phyloP scores from a whole-genome alignment of 192 early-diverging fungal species.

The Podila verticillata region DNA sequence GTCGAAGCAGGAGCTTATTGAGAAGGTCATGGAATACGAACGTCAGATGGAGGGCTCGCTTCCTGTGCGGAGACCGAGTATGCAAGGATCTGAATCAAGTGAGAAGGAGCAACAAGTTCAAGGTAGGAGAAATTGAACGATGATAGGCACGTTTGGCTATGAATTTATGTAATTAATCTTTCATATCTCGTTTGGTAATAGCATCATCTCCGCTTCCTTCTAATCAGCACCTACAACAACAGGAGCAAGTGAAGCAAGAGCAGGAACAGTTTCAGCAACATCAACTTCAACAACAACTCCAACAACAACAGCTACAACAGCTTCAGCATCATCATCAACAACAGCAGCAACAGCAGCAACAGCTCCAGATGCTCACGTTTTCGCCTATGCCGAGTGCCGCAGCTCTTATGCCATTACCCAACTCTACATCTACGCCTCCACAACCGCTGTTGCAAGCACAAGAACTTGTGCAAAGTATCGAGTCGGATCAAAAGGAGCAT shows the following conservation, averaged over 20 bases:
- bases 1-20: conserved; percentile 44
- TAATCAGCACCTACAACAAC: not conserved
- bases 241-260: not conserved
- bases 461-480: not conserved
- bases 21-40: conserved; percentile 49
- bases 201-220: not conserved
- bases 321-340: not conserved
- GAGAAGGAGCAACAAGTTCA: not conserved
- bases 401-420: not conserved
- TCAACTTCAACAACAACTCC: not conserved
- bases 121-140: not conserved
- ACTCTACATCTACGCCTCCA: conserved; percentile 1
- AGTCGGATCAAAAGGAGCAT: not conserved
- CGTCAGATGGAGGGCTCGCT: conserved; percentile 39
- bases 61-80: conserved; percentile 19
- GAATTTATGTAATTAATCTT: not conserved
- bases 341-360: conserved; percentile 10
- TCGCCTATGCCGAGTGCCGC: conserved; percentile 19
- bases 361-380: conserved; percentile 22
- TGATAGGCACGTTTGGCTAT: not conserved
- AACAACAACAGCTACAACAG: not conserved
- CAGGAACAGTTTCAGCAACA: not conserved
- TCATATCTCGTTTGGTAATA: not conserved
- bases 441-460: not conserved
- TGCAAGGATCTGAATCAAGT: conserved; percentile 8